Conservation (phyloP, 2,329 filamentous ascomycete species). For the Fusarium torulosum region DNA sequence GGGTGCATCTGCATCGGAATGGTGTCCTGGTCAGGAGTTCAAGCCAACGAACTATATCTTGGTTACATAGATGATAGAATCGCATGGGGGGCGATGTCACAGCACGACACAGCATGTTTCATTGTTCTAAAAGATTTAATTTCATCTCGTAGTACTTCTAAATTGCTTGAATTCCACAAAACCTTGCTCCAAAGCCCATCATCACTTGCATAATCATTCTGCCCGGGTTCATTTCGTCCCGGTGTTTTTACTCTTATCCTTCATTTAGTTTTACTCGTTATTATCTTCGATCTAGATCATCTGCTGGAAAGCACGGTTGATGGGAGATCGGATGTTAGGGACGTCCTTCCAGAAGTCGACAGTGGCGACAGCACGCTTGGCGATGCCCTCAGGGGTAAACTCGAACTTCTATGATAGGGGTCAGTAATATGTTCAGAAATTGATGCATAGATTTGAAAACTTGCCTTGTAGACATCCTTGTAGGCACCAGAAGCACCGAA, state of each 20-base stretch:
- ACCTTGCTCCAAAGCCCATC: conserved; percentile 46
- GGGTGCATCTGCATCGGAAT: conserved; percentile 1
- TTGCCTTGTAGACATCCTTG: conserved; percentile 95
- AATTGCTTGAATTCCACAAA: conserved; percentile 42
- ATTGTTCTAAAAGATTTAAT: conserved; percentile 46
- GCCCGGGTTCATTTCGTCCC: conserved; percentile 28
- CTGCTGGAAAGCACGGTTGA: conserved; percentile 98
- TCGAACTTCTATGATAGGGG: conserved; percentile 85
- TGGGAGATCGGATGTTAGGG: conserved; percentile 88
- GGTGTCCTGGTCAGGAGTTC: conserved; percentile 10
- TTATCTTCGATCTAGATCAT: conserved; percentile 75
- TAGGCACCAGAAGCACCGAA: conserved; percentile 98
- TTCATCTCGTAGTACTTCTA: conserved; percentile 47
- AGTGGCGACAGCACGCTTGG: conserved; percentile 93
- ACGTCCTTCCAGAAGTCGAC: conserved; percentile 98
- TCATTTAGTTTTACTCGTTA: conserved; percentile 31
- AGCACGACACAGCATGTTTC: neutral
- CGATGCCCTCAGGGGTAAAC: conserved; percentile 96
- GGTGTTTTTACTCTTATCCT: conserved; percentile 31
- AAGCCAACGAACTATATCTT: conserved; percentile 12
- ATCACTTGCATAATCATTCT: conserved; percentile 45
- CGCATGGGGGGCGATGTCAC: conserved; percentile 16
- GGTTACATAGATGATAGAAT: conserved; percentile 23
- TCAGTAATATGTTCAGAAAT: conserved; percentile 51
- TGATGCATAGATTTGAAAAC: conserved; percentile 46